These are phyloP conservation scores for Flagelloscypha sp. DNA, from an alignment of 768 basidiomycete genomes.

Conservation along the genomic window DNA sequence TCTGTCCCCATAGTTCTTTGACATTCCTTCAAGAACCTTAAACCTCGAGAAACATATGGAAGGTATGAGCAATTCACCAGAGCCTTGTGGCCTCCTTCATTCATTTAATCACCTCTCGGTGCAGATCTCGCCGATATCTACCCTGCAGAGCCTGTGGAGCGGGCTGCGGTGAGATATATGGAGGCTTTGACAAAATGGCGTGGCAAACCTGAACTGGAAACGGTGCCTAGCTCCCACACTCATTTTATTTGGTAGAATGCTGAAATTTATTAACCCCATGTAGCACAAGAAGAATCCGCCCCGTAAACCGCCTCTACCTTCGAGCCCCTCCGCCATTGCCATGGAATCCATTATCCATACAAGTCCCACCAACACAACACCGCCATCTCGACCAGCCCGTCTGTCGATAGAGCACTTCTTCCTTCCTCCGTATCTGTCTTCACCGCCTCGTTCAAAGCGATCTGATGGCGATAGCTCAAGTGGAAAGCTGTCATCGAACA, in stretches of 20 bases:
- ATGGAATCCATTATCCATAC: too few relatives aligned
- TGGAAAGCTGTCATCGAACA: too few relatives aligned
- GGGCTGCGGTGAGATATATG: slow-evolving; percentile 69
- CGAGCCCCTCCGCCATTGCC: neutral
- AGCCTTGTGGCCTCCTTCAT: neutral
- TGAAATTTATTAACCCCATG: too few relatives aligned
- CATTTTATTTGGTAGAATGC: neutral
- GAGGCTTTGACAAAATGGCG: slow-evolving; percentile 79
- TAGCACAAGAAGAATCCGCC: too few relatives aligned
- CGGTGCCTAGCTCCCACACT: slow-evolving; percentile 29
- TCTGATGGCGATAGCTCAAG: too few relatives aligned
- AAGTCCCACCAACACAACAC: too few relatives aligned
- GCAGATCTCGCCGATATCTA: slow-evolving; percentile 71
- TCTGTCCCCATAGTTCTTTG: slow-evolving; percentile 53
- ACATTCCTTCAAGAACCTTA: slow-evolving; percentile 60
- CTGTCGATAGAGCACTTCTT: too few relatives aligned
- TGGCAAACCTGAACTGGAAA: slow-evolving; percentile 79
- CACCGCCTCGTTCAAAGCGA: too few relatives aligned
- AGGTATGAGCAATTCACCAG: slow-evolving; percentile 17
- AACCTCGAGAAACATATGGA: slow-evolving; percentile 79
- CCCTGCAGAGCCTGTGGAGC: slow-evolving; percentile 75
- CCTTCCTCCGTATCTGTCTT: too few relatives aligned
- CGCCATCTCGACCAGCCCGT: too few relatives aligned
- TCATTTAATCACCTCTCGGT: slow-evolving; percentile 12
- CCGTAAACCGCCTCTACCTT: neutral